These are phyloP conservation scores for Coemansia biformis DNA, from an alignment of 192 early-diverging fungal genomes.

Conservation along the genomic window DNA sequence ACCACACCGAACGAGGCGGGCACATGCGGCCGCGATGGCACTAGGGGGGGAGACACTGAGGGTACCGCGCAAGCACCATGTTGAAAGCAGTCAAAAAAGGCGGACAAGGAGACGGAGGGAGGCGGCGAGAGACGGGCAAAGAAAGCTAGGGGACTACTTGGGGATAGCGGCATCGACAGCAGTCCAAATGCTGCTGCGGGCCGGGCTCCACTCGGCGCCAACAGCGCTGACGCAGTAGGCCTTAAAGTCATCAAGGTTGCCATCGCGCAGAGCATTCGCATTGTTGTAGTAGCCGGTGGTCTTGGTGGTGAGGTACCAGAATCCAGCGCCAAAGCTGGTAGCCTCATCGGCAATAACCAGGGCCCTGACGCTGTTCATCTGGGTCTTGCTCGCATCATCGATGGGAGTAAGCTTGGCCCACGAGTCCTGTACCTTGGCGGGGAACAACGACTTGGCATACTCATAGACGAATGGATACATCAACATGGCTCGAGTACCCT, in stretches of 20 bases:
- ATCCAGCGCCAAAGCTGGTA: conserved; percentile 43
- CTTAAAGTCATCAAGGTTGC: conserved; percentile 40
- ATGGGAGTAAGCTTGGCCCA: too few relatives aligned
- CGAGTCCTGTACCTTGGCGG: conserved; percentile 6
- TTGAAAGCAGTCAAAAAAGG: too few relatives aligned
- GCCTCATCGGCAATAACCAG: conserved; percentile 33
- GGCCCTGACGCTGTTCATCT: conserved; percentile 25
- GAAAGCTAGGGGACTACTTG: not conserved
- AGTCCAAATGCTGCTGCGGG: conserved; percentile 31
- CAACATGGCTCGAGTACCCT: conserved; percentile 35
- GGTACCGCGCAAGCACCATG: too few relatives aligned
- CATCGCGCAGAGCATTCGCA: conserved; percentile 17
- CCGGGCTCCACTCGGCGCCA: too few relatives aligned
- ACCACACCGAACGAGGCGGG: too few relatives aligned
- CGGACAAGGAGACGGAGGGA: too few relatives aligned
- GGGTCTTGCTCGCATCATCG: too few relatives aligned
- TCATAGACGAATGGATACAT: conserved; percentile 13
- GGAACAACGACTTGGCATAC: conserved; percentile 19
- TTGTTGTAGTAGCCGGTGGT: conserved; percentile 19
- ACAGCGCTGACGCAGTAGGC: conserved; percentile 35
- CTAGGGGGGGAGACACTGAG: too few relatives aligned
- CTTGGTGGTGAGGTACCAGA: conserved; percentile 36
- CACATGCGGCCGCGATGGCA: too few relatives aligned
- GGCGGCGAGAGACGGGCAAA: too few relatives aligned
- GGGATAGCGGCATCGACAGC: conserved; percentile 14